Percentiles rank a stretch among this genome's conserved stretches.
phyloP scores from a whole-genome alignment of 192 early-diverging fungal genomes.

The Fimicolochytrium jonesii region DNA sequence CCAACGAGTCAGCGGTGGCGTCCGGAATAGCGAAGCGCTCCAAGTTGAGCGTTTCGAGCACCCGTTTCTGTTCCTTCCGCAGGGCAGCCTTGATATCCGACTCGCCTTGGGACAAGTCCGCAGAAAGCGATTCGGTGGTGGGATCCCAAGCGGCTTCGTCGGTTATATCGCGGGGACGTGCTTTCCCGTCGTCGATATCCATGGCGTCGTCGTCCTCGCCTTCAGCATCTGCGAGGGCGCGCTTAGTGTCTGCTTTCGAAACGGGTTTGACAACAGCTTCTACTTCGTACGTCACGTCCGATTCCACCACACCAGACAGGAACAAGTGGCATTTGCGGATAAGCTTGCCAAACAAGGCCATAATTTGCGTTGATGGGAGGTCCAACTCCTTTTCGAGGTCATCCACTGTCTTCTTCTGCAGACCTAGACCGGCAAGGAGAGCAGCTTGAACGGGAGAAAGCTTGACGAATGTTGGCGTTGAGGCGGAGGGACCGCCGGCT shows the following conservation, averaged over 20 bases:
- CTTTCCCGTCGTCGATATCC: slow-evolving; percentile 20
- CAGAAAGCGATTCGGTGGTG: slow-evolving; percentile 65
- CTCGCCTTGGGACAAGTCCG: slow-evolving; percentile 82
- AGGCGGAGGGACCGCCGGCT: slow-evolving; percentile 1
- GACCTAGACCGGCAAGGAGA: slow-evolving; percentile 79
- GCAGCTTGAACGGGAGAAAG: slow-evolving; percentile 85
- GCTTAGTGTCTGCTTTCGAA: slow-evolving; percentile 2
- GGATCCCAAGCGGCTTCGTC: slow-evolving; percentile 89
- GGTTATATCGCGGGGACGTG: slow-evolving; percentile 50
- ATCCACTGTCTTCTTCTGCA: slow-evolving; percentile 91
- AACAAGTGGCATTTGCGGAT: slow-evolving; percentile 75
- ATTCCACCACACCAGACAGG: slow-evolving; percentile 58
- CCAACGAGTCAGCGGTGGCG: background rate
- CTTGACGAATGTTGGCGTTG: slow-evolving; percentile 38
- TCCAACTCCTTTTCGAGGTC: slow-evolving; percentile 83
- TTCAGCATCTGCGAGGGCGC: slow-evolving; percentile 27
- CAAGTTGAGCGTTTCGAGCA: slow-evolving; percentile 74
- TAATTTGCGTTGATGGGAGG: slow-evolving; percentile 74
- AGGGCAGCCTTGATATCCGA: slow-evolving; percentile 59
- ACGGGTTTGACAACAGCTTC: slow-evolving; percentile 14
- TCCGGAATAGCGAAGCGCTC: slow-evolving; percentile 49
- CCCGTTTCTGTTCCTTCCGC: slow-evolving; percentile 68
- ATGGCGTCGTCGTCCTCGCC: slow-evolving; percentile 28
- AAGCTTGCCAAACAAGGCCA: slow-evolving; percentile 95
- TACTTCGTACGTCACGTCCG: slow-evolving; percentile 44